Base-by-base conservation (phyloP, 768 basidiomycete species). In the Boletus rufocinnamomeus region DNA sequence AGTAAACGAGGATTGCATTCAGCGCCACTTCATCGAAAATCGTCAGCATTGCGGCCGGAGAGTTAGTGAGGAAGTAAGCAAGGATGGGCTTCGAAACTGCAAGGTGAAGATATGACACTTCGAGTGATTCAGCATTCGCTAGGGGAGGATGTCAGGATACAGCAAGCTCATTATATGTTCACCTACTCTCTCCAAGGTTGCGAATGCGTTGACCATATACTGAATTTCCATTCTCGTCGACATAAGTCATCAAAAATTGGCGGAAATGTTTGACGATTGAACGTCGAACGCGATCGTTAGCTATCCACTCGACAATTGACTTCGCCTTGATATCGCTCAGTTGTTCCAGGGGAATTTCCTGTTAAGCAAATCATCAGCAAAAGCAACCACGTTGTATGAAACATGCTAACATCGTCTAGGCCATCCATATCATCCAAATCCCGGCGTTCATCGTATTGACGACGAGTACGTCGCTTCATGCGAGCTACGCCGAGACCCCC, bases 91-190 rank as follows among this genome's bases (percentile, higher is more conserved):
- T 97, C 9, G 95, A 92, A 54, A 87, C 76, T 1, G 92, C 89
- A 19, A 99, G 84, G 70, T 99, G 96, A n/a, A 93, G 82, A 74
- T 95, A 98, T 1, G 95, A 98, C 27, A 98, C 92, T 74, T 98
- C 97, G 57, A 99, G 84, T 0, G 95, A 98, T 76, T 99, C 97
- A 35, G 95, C 86, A 74, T 99, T 98, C 68, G 87, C 97, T 98
- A 63, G 27, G 7, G 21, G 34, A 56, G 37, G 16, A 19, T 50
- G 58, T 63, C 52, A 63, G 62, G 19, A 52, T 51, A 64, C n/a
- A 25, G 48, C 16, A 63, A 23, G 52, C n/a, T 38, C n/a, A 13
- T 52, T 23, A 37, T 38, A 37, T 19, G 45, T 54, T 60, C 8
- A 74, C 83, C 74, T 65, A 97, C 96, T 87, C 84, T 98, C 96